phyloP scores from a whole-genome alignment of 495 filamentous ascomycete species.

The Bacidia gigantensis region DNA sequence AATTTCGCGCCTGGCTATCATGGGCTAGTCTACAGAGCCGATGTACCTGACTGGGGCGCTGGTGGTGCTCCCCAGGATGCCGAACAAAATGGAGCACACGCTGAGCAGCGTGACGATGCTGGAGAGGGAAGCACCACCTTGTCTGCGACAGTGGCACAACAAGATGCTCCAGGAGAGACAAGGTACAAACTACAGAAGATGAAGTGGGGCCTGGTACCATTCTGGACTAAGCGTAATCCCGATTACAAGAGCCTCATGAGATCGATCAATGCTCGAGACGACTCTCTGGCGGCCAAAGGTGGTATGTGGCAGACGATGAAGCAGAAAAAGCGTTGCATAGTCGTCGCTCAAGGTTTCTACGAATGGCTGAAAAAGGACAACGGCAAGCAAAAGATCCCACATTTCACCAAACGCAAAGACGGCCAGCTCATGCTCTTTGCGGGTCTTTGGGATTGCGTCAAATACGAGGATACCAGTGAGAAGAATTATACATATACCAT shows the following conservation, averaged over 20 bases:
- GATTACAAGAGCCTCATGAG: slow-evolving; percentile 64
- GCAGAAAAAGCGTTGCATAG: slow-evolving; percentile 68
- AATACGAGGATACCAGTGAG: slow-evolving; percentile 55
- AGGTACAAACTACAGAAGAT: slow-evolving; percentile 77
- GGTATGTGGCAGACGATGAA: slow-evolving; percentile 94
- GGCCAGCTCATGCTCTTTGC: slow-evolving; percentile 78
- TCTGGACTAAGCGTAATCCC: slow-evolving; percentile 76
- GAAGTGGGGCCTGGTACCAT: slow-evolving; percentile 88
- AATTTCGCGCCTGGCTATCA: slow-evolving; percentile 86
- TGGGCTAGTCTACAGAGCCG: slow-evolving; percentile 76
- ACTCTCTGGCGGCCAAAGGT: slow-evolving; percentile 58
- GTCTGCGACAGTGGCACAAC: slow-evolving; percentile 7
- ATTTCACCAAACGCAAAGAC: slow-evolving; percentile 70
- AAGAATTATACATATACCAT: slow-evolving; percentile 77
- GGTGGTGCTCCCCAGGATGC: slow-evolving; percentile 23
- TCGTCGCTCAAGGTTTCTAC: slow-evolving; percentile 85
- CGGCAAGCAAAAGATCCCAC: slow-evolving; percentile 65
- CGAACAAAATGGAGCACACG: slow-evolving; percentile 14
- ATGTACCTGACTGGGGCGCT: slow-evolving; percentile 43
- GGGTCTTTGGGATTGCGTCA: slow-evolving; percentile 80
- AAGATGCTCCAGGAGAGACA: slow-evolving; percentile 21
- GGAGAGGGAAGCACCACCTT: neutral
- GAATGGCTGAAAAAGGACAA: slow-evolving; percentile 84
- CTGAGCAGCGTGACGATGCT: slow-evolving; percentile 10
- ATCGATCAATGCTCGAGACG: slow-evolving; percentile 92